phyloP scores from a whole-genome alignment of 2,329 filamentous ascomycete genomes.

The Trichoderma sp. region DNA sequence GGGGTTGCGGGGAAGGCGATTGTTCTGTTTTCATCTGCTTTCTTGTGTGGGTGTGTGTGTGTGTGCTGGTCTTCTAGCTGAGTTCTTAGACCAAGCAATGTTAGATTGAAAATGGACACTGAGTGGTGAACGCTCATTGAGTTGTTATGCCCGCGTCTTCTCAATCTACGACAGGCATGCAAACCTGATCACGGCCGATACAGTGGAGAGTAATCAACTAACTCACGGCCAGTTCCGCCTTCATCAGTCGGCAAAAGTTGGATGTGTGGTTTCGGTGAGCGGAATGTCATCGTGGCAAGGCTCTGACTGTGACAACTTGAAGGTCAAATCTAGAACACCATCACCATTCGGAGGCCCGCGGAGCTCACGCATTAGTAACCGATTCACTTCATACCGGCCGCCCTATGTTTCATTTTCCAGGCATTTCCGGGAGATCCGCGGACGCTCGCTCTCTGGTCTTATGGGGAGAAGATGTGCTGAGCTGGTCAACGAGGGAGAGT shows the following conservation, averaged over 20 bases:
- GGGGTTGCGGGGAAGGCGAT: not conserved
- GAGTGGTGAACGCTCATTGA: no score
- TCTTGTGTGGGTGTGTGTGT: no score
- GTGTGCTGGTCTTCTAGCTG: no score
- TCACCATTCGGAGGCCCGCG: conserved; percentile 57
- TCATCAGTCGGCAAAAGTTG: conserved; percentile 59
- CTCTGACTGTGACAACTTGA: conserved; percentile 52
- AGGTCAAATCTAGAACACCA: conserved; percentile 57
- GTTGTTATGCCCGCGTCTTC: no score
- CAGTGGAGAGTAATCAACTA: no score
- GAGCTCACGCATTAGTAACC: conserved; percentile 53
- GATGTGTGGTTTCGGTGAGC: conserved; percentile 56
- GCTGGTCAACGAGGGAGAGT: no score
- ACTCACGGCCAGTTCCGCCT: conserved; percentile 53
- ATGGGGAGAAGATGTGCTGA: not conserved
- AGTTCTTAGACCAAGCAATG: no score
- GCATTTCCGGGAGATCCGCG: conserved; percentile 46
- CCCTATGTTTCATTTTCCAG: conserved; percentile 49
- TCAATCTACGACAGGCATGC: no score
- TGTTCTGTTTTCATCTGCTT: not conserved
- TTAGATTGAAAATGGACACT: no score
- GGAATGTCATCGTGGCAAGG: conserved; percentile 61
- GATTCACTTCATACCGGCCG: conserved; percentile 59
- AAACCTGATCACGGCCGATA: no score
- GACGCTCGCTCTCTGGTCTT: conserved; percentile 34